Evolutionary conservation across 805 yeast species (phyloP), one percentile per base, ranked within the genome.

Genomic region (Yarrowia sp.): DNA sequence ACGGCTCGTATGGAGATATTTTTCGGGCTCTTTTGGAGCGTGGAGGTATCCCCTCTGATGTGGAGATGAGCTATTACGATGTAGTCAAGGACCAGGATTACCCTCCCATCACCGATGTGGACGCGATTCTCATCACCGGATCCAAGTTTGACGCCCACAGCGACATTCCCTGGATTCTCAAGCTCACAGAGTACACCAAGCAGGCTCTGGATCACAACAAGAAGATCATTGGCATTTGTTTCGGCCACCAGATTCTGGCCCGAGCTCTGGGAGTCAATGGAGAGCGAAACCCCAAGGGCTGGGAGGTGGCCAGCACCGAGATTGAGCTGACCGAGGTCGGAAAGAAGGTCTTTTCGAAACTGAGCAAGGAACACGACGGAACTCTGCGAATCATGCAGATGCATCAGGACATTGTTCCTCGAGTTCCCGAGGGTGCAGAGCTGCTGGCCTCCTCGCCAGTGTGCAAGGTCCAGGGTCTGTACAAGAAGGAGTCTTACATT

Each of bases 181-280:
- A 72, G 61, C 73, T 80, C n/a, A 71, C 74, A 4, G 77, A 72
- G 42, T 80, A 69, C 66, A 66, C 73, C 15, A 52, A 65, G 46
- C 8, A 44, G 36, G 68, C 70, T 24, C 40, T 76, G 7, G 73
- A 60, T 12, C 63, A 52, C 15, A 52, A 68, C 9, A 66, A 70
- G 39, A 70, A 70, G 50, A 64, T 78, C 10, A 68, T 78, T 9
- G 76, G 96, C 3, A 79, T 92, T 49, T 92, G 97, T 76, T 92
- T 91, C 75, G 97, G 97, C 7, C 97, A 92, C 76, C 97, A 92
- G 75, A 81, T 91, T 30, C 76, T 92, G 15, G 87, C 86, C 0
- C 83, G 88, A 66, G 86, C 89, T 8, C 76, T 90, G 53, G 94
- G 91, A 2, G 83, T 84, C 30, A 77, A 76, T 55, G 89, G 89